Conservation (phyloP, 1,284 basidiomycete genomes). For the Ganoderma multipileum region DNA sequence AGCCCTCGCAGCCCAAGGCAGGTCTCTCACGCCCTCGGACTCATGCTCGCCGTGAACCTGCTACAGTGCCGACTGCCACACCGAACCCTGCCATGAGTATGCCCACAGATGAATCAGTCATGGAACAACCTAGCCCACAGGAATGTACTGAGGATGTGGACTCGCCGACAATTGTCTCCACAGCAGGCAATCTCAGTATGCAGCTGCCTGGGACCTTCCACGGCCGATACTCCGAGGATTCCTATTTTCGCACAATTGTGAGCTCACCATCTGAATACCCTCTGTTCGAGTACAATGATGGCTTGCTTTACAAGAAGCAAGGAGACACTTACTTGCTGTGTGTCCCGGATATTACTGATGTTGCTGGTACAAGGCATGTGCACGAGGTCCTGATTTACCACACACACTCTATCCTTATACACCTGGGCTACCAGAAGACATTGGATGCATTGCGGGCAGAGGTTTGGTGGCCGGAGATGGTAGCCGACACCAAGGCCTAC, state of each 20-base stretch:
- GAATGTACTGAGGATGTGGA: neutral
- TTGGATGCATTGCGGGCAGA: constrained; percentile 32
- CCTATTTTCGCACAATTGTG: neutral
- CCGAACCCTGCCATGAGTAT: no score
- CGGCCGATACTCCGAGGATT: neutral
- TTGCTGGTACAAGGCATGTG: constrained; percentile 20
- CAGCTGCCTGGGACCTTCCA: neutral
- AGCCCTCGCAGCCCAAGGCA: neutral
- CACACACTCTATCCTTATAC: constrained; percentile 37
- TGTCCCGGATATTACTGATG: constrained; percentile 35
- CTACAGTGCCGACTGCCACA: neutral
- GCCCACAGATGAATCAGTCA: neutral
- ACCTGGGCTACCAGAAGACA: constrained; percentile 36
- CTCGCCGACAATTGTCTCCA: neutral
- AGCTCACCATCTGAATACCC: neutral
- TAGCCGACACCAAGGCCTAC: constrained; percentile 27
- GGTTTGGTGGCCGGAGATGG: constrained; percentile 39
- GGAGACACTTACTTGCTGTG: neutral
- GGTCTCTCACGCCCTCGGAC: neutral
- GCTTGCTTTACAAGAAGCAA: neutral
- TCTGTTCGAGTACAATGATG: neutral
- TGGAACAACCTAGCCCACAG: neutral
- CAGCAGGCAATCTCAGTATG: neutral
- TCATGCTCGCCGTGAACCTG: no score
- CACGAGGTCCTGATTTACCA: constrained; percentile 37